phyloP scores from a whole-genome alignment of 2,329 filamentous ascomycete genomes.

The Colletotrichum sp. region DNA sequence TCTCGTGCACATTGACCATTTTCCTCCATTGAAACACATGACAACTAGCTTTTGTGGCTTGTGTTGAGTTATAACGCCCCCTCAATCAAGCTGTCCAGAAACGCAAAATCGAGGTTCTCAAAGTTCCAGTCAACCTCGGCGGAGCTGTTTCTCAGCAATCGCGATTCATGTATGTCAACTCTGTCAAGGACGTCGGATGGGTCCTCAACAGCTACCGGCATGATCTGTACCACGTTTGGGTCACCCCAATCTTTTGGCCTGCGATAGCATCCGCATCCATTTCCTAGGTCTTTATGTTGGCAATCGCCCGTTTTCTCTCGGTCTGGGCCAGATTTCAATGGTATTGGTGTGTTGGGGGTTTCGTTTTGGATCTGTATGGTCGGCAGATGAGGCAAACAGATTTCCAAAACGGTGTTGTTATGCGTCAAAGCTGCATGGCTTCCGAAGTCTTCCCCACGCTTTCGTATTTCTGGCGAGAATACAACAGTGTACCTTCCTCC shows the following conservation, averaged over 20 bases:
- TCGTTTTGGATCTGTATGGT: neutral
- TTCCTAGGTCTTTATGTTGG: neutral
- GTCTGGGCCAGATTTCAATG: neutral
- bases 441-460: neutral
- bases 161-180: constrained; percentile 21
- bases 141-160: neutral
- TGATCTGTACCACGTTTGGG: neutral
- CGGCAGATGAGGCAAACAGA: neutral
- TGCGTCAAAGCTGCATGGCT: neutral
- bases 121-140: neutral
- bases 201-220: neutral
- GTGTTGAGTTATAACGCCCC: neutral
- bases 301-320: neutral
- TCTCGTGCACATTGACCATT: neutral
- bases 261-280: neutral
- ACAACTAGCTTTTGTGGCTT: neutral
- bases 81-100: neutral
- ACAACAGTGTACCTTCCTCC: neutral
- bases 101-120: neutral
- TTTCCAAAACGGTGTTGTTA: neutral
- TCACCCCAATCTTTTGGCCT: neutral
- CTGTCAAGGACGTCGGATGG: neutral
- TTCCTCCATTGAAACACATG: neutral
- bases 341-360: neutral
- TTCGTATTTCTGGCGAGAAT: neutral